These are phyloP conservation scores for Nadsonia starkeyi-henricii DNA, from an alignment of 1,139 yeast genomes.

Conservation along the genomic window DNA sequence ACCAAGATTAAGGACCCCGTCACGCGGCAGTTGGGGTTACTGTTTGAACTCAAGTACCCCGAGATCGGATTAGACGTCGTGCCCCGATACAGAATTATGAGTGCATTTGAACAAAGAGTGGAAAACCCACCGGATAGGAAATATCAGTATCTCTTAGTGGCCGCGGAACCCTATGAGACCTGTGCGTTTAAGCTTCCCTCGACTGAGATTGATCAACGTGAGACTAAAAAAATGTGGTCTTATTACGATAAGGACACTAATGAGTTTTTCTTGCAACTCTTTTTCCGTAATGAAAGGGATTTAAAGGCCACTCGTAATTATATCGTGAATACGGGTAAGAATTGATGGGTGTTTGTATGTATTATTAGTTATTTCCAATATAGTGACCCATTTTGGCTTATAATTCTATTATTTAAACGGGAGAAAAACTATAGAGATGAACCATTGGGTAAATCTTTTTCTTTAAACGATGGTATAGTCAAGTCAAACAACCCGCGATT, in stretches of 20 bases:
- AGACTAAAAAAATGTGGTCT: constrained; percentile 45
- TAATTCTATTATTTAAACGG: too few relatives aligned
- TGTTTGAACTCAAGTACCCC: constrained; percentile 44
- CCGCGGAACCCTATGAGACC: constrained; percentile 78
- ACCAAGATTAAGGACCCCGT: constrained; percentile 53
- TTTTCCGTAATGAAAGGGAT: constrained; percentile 28
- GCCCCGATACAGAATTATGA: constrained; percentile 64
- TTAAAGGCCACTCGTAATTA: background rate
- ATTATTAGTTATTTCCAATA: too few relatives aligned
- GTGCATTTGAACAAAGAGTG: constrained; percentile 50
- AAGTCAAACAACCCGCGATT: too few relatives aligned
- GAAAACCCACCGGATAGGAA: constrained; percentile 29
- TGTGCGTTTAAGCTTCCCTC: constrained; percentile 58
- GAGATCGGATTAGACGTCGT: constrained; percentile 31
- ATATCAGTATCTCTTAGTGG: constrained; percentile 54
- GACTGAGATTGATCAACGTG: constrained; percentile 36
- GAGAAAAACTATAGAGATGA: too few relatives aligned
- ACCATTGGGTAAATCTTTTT: too few relatives aligned
- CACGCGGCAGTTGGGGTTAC: constrained; percentile 44
- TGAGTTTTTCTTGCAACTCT: constrained; percentile 55
- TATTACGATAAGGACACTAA: constrained; percentile 56
- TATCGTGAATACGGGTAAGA: too few relatives aligned
- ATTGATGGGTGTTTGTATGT: too few relatives aligned
- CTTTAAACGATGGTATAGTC: too few relatives aligned
- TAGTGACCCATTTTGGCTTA: too few relatives aligned